A percentile compares a stretch with the other conserved stretches of the same genome.
phyloP scores from a whole-genome alignment of 805 yeast species.

The Teunomyces panamensis region DNA sequence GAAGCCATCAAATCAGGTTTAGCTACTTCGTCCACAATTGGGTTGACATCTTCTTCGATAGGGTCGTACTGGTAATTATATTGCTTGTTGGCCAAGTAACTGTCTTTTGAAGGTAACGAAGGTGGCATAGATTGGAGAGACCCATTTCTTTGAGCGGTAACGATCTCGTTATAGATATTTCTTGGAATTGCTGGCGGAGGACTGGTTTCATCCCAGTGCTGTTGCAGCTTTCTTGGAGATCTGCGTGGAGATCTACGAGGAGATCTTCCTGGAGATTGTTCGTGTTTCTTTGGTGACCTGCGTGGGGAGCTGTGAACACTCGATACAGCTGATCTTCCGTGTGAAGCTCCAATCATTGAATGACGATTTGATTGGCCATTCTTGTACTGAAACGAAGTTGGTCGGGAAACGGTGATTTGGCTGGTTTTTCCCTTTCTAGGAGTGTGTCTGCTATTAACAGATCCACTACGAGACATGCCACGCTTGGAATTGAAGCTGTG shows the following conservation, averaged over 20 bases:
- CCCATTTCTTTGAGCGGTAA: slow-evolving; percentile 29
- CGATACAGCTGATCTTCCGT: slow-evolving; percentile 27
- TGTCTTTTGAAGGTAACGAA: slow-evolving; percentile 40
- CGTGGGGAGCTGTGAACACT: slow-evolving; percentile 30
- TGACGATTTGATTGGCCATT: slow-evolving; percentile 20
- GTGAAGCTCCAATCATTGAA: slow-evolving; percentile 11
- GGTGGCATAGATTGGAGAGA: slow-evolving; percentile 34
- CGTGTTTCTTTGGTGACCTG: slow-evolving; percentile 21
- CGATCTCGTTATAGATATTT: slow-evolving; percentile 43
- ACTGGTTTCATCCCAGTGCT: slow-evolving; percentile 10
- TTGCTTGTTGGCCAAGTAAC: slow-evolving; percentile 8
- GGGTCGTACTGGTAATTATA: slow-evolving; percentile 4
- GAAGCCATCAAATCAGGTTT: slow-evolving; percentile 24
- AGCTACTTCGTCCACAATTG: slow-evolving; percentile 1
- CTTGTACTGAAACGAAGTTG: slow-evolving; percentile 42
- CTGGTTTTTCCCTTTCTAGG: slow-evolving; percentile 26
- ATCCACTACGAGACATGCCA: slow-evolving; percentile 14
- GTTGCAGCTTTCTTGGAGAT: slow-evolving; percentile 22
- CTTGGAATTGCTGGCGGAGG: slow-evolving; percentile 36
- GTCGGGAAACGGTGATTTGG: slow-evolving; percentile 38
- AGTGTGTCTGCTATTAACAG: slow-evolving; percentile 18
- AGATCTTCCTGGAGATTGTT: slow-evolving; percentile 17
- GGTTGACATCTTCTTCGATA: slow-evolving; percentile 1
- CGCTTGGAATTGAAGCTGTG: slow-evolving; percentile 14
- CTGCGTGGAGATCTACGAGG: slow-evolving; percentile 19